phyloP scores from a whole-genome alignment of 176 grass and related monocot genomes.

The Microstegium vimineum region DNA sequence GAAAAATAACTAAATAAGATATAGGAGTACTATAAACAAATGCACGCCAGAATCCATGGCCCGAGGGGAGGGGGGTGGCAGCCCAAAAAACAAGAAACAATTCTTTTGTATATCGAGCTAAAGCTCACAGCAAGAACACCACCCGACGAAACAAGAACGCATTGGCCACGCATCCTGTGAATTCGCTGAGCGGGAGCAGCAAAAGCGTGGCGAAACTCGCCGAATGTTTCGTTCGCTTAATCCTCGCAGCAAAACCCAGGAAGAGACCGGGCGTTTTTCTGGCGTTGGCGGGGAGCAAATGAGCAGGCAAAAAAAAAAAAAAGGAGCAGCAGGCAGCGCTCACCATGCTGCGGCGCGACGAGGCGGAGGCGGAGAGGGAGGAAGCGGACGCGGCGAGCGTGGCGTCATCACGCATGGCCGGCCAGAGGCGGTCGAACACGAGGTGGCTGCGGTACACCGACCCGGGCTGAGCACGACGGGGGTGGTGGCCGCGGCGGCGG shows the following conservation, averaged over 20 bases:
- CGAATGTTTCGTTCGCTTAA: no score
- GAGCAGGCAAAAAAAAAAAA: not conserved
- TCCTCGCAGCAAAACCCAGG: not conserved
- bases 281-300: not conserved
- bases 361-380: slow-evolving; percentile 7
- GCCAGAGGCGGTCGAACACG: slow-evolving; percentile 76
- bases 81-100: not conserved
- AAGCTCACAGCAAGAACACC: not conserved
- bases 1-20: not conserved
- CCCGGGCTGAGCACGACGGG: slow-evolving; percentile 25
- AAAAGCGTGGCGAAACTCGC: not conserved
- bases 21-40: not conserved
- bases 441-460: slow-evolving; percentile 78
- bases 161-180: not conserved
- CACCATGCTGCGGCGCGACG: slow-evolving; percentile 48
- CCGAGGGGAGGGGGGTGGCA: no score
- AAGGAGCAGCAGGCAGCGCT: not conserved
- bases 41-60: not conserved
- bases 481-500: not conserved
- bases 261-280: not conserved
- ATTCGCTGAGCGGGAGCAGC: not conserved
- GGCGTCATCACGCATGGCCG: slow-evolving; percentile 56
- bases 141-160: not conserved
- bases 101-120: not conserved
- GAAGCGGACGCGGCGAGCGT: not conserved